phyloP scores from a whole-genome alignment of 1,284 basidiomycete genomes.

The Irpex rosettiformis region DNA sequence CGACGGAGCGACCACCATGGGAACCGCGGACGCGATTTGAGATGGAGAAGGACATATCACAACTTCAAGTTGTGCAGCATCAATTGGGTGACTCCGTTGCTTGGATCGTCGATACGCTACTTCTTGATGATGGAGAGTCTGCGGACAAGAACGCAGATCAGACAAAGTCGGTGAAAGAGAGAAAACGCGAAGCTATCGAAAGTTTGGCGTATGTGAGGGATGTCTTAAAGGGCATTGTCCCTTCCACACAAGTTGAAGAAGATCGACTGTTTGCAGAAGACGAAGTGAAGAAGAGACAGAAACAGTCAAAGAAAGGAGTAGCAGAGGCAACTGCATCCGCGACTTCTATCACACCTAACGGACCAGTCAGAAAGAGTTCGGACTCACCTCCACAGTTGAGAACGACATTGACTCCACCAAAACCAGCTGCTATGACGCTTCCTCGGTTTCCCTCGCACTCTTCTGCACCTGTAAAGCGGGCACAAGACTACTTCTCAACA shows the following conservation, averaged over 20 bases:
- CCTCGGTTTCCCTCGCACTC: conserved; percentile 20
- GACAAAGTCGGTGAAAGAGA: conserved; percentile 34
- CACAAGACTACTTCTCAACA: conserved; percentile 19
- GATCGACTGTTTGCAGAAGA: conserved; percentile 58
- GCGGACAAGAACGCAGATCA: conserved; percentile 35
- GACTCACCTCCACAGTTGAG: conserved; percentile 8
- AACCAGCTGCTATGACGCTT: conserved; percentile 24
- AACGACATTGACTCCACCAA: conserved; percentile 19
- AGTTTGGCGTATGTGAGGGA: conserved; percentile 72
- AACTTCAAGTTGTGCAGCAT: conserved; percentile 51
- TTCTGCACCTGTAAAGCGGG: conserved; percentile 15
- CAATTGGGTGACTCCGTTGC: conserved; percentile 62
- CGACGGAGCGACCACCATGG: conserved; percentile 59
- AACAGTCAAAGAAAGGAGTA: conserved; percentile 22
- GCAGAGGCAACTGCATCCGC: conserved; percentile 24
- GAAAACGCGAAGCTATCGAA: conserved; percentile 67
- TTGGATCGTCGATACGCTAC: conserved; percentile 68
- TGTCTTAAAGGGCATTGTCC: conserved; percentile 52
- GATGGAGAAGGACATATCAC: conserved; percentile 57
- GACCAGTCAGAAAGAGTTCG: conserved; percentile 12
- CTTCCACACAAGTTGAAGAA: conserved; percentile 48
- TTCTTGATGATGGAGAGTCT: conserved; percentile 50
- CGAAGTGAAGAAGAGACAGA: conserved; percentile 31
- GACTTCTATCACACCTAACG: conserved; percentile 7
- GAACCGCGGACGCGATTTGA: conserved; percentile 63